These are phyloP conservation scores for Bruguiera sexangula DNA, from an alignment of 345 rosid genomes.

Conservation along the genomic window DNA sequence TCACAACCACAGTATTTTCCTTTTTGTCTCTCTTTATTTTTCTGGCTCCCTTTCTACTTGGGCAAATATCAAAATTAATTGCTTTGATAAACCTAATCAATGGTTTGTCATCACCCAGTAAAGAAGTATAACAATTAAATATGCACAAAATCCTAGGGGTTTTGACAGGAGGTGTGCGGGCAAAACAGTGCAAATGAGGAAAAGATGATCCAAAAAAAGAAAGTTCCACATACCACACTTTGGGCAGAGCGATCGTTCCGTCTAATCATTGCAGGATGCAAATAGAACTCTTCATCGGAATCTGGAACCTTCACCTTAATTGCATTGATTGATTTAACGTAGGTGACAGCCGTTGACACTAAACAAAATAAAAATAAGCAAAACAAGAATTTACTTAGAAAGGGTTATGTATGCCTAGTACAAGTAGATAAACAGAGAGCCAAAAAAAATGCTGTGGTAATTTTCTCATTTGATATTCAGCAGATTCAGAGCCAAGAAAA, in stretches of 20 bases:
- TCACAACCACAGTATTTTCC: background rate
- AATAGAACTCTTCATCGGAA: slow-evolving; percentile 83
- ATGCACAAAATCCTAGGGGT: too few species aligned
- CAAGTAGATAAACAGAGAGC: background rate
- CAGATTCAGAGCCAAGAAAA: background rate
- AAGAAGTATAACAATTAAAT: too few species aligned
- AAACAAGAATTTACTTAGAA: slow-evolving; percentile 5
- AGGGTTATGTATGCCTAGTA: background rate
- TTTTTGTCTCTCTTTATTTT: background rate
- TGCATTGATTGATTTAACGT: slow-evolving; percentile 72
- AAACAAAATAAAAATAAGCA: slow-evolving; percentile 1
- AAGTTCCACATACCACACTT: slow-evolving; percentile 64
- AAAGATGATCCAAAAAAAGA: background rate
- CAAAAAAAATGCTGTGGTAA: background rate
- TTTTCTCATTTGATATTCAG: background rate
- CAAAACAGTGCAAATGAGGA: background rate
- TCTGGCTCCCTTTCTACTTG: background rate
- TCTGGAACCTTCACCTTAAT: slow-evolving; percentile 86
- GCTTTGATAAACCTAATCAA: background rate
- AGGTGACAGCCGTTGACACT: slow-evolving; percentile 90
- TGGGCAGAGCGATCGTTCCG: slow-evolving; percentile 87
- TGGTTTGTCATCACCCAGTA: background rate
- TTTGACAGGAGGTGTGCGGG: too few species aligned
- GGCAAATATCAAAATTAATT: background rate
- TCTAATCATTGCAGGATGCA: slow-evolving; percentile 93